phyloP scores from a whole-genome alignment of 2,329 filamentous ascomycete species.

The Trichoderma polysporum region DNA sequence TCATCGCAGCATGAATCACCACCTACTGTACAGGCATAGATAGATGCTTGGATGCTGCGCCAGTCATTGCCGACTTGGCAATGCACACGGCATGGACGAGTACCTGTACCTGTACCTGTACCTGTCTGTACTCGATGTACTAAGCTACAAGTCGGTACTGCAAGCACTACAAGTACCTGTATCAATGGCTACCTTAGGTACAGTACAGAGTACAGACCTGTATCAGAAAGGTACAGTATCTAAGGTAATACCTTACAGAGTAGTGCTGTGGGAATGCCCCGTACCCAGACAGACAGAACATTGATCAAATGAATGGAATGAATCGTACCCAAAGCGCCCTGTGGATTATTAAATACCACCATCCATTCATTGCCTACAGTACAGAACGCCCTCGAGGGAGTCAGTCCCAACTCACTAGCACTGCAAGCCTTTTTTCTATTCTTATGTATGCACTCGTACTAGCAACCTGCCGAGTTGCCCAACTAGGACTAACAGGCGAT shows the following conservation, averaged over 20 bases:
- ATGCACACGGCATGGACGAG: not conserved
- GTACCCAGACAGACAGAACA: too few relatives aligned
- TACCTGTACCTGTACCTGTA: not conserved
- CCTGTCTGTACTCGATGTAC: not conserved
- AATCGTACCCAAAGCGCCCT: too few relatives aligned
- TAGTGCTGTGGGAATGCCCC: too few relatives aligned
- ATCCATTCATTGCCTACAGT: too few relatives aligned
- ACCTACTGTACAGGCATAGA: not conserved
- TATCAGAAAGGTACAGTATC: too few relatives aligned
- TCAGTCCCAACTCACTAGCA: not conserved
- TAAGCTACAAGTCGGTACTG: too few relatives aligned
- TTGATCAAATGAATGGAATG: too few relatives aligned
- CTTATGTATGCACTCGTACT: not conserved
- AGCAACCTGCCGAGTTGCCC: conserved; percentile 15
- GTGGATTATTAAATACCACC: too few relatives aligned
- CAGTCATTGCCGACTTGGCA: conserved; percentile 10
- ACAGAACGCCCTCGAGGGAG: not conserved
- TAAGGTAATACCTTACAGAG: too few relatives aligned
- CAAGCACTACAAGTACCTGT: too few relatives aligned
- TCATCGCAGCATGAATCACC: not conserved
- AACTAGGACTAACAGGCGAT: conserved; percentile 7
- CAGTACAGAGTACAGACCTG: too few relatives aligned
- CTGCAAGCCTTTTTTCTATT: not conserved
- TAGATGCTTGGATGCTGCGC: not conserved
- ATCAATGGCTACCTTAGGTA: too few relatives aligned